phyloP scores from a whole-genome alignment of 805 yeast species.

The Barnettozyma pratensis region DNA sequence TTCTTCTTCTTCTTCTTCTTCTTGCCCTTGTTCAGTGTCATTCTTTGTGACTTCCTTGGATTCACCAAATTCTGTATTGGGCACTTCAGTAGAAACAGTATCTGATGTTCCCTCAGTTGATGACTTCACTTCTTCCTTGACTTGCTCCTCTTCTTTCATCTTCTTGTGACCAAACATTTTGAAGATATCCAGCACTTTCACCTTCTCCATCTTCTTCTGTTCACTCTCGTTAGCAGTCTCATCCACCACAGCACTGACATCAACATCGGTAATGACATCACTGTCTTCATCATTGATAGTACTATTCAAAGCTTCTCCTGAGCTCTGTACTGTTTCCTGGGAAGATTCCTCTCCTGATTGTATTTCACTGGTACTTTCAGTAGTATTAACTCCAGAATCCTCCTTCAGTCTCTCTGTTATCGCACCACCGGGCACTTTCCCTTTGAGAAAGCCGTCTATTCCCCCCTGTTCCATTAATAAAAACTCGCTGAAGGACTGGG shows the following conservation, averaged over 20 bases:
- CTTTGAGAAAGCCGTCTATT: not conserved
- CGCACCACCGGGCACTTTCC: not conserved
- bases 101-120: not conserved
- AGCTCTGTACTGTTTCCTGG: not conserved
- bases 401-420: too few species aligned
- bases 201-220: not conserved
- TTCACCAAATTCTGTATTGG: too few species aligned
- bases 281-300: not conserved
- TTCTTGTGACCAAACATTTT: not conserved
- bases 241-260: not conserved
- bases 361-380: not conserved
- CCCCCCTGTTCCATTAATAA: conserved; percentile 4
- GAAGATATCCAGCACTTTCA: conserved; percentile 7
- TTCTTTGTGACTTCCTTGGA: too few species aligned
- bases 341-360: not conserved
- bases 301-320: not conserved
- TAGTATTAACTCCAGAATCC: not conserved
- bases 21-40: too few species aligned
- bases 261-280: conserved; percentile 4
- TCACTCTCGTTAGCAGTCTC: not conserved
- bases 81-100: too few species aligned
- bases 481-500: not conserved
- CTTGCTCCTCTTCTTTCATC: not conserved
- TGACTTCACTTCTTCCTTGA: not conserved
- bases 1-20: too few species aligned